Conservation (phyloP, 1,139 yeast species). For the Arxiozyma telluris region DNA sequence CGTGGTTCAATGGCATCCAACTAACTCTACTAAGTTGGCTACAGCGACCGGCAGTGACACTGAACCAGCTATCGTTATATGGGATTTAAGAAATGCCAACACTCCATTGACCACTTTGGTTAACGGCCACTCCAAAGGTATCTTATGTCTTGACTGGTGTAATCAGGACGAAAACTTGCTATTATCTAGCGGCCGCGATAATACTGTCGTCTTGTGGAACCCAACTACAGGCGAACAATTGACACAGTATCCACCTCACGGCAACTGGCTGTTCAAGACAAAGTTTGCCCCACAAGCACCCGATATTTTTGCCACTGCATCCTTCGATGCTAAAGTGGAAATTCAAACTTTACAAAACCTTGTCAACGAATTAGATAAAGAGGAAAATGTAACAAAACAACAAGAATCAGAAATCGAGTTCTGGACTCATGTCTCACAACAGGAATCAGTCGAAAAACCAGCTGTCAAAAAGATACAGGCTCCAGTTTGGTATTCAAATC, state of each 20-base stretch:
- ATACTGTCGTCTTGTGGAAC: conserved; percentile 82
- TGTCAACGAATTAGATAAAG: conserved; percentile 23
- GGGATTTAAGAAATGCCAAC: conserved; percentile 92
- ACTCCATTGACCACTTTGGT: conserved; percentile 67
- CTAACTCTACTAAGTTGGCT: conserved; percentile 69
- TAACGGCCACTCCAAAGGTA: conserved; percentile 77
- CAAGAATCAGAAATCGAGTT: conserved; percentile 60
- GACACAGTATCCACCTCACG: conserved; percentile 84
- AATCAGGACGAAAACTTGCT: conserved; percentile 67
- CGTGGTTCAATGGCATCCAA: conserved; percentile 83
- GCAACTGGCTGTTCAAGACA: conserved; percentile 89
- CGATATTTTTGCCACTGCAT: conserved; percentile 85
- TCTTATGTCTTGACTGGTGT: conserved; percentile 91
- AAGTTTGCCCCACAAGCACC: conserved; percentile 84
- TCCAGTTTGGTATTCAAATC: conserved; percentile 78
- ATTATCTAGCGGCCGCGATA: conserved; percentile 87
- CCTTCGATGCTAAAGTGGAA: conserved; percentile 79
- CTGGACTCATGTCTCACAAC: conserved; percentile 70
- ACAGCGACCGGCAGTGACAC: conserved; percentile 82
- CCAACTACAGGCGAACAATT: conserved; percentile 59
- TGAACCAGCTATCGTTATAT: conserved; percentile 71
- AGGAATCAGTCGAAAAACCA: conserved; percentile 30
- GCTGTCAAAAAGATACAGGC: conserved; percentile 52
- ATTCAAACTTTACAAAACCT: conserved; percentile 81
- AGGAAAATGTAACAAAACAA: conserved; percentile 33